Base-by-base conservation (phyloP, 2,329 filamentous ascomycete species). In the Phialocephala sp. region DNA sequence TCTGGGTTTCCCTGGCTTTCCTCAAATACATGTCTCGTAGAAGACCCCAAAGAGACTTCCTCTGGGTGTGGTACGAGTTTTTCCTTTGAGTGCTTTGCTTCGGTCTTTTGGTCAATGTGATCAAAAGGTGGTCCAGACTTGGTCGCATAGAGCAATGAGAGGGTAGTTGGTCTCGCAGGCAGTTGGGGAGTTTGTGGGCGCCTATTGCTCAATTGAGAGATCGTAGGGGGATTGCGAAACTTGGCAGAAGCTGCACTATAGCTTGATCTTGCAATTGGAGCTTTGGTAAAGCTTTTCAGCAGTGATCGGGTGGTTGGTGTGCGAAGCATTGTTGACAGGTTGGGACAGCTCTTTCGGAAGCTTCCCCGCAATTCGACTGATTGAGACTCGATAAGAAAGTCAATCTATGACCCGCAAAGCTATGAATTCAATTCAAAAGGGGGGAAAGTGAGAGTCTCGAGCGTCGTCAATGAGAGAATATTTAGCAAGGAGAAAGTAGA, bases 31-130 rank as follows among this genome's bases (percentile, higher is more conserved):
- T 82, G 80, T 63, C 85, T 83, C 18, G 82, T 79, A 12, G 79
- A 81, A 1, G 90, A 93, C 50, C 81, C 82, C 24, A 78, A 78
- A 0, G 88, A 85, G 0, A 93, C 90, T 8, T 80, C 76, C 45
- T 86, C 85, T 0, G 90, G 90, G 35, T 85, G 78, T 2, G 85
- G 74, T 64, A 85, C 75, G n/a, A 93, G 78, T 73, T 84, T 84
- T 74, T 86, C 75, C 57, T 87, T 72, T 14, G 78, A 82, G 9
- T 87, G 72, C 69, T 83, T 80, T 56, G 82, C 81, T 75, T 91
- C 89, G 36, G 79, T 79, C 69, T 89, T 81, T 50, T 76, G 79
- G 70, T 91, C 83, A 62, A 86, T 84, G 45, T 76, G 72, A 76
- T 77, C 71, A 76, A 73, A 68, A 71, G 70, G 73, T n/a, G 71